Evolutionary conservation across 2,329 filamentous ascomycete genomes (phyloP), one percentile per base, ranked within the genome.

Genomic region (Colletotrichum gigasporum): DNA sequence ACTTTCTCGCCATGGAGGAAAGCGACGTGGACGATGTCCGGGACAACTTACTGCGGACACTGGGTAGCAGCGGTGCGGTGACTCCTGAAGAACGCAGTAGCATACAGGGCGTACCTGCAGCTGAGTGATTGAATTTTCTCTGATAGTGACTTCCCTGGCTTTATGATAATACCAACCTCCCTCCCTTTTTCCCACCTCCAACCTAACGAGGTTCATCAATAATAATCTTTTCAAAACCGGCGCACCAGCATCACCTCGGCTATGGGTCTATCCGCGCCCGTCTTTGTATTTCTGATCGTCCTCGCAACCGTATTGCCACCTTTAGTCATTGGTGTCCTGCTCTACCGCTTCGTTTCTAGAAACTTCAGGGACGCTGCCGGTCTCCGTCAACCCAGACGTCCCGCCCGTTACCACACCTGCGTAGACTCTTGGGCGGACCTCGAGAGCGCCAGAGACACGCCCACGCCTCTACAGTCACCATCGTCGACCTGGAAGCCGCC

Each of bases 1-100:
- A 84, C n/a, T 92, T 92, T 71, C 76, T 90, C 20, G 84, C 83
- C 35, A 82, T 91, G 80, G 87, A 90, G 47, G 83, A 87, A 12
- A 79, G 80, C 47, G 85, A 88, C 37, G 77, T 90, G 11, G 83
- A 87, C 47, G 79, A 81, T 2, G 80, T 89, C 35, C 89, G 87
- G 71, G 83, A 87, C 56, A 87, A 87, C 61, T 77, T 91, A 14
- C 76, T 83, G 50, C 83, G 84, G 67, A 87, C 84, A 14, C 71
- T 85, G 39, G 80, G 74, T 47, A 71, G 71, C 42, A 65, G 72
- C 35, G 68, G 41, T 34, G 7, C 42, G 4, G 57, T 30, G 14
- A 62, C 57, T 30, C 72, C 28, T 76, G 60, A 68, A 28, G n/a
- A 57, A 34, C 59, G 47, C 24, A 48, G n/a, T 20, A 63, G 59